phyloP scores from a whole-genome alignment of 2,329 filamentous ascomycete species.

The Phoma sp. region DNA sequence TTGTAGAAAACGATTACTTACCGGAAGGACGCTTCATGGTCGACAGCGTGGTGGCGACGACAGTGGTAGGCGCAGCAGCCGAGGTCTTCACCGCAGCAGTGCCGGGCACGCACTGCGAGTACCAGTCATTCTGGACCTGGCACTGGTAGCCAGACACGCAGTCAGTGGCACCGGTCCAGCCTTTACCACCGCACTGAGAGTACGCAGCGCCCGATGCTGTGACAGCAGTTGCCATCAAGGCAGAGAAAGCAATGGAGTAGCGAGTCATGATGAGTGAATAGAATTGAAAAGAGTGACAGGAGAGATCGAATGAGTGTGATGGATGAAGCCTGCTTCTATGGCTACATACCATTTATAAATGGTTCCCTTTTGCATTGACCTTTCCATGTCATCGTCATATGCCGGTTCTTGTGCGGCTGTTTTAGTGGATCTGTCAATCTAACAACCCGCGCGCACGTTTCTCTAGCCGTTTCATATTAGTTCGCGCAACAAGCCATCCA shows the following conservation, averaged over 20 bases:
- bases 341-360: too few relatives aligned
- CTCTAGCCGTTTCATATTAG: too few relatives aligned
- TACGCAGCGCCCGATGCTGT: slow-evolving; percentile 11
- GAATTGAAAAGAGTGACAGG: neutral
- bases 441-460: too few relatives aligned
- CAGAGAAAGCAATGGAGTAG: neutral
- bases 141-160: slow-evolving; percentile 48
- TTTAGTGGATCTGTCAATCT: too few relatives aligned
- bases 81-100: slow-evolving; percentile 1
- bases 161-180: slow-evolving; percentile 44
- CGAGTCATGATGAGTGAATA: neutral
- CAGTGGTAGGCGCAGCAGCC: neutral
- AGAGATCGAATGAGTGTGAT: too few relatives aligned
- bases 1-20: neutral
- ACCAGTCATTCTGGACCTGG: slow-evolving; percentile 47
- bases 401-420: too few relatives aligned
- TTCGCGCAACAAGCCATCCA: too few relatives aligned
- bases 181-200: slow-evolving; percentile 51
- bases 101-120: slow-evolving; percentile 48
- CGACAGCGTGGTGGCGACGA: neutral
- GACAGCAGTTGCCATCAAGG: slow-evolving; percentile 7
- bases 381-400: too few relatives aligned
- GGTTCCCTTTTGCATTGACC: too few relatives aligned
- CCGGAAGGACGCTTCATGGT: neutral
- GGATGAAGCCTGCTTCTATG: too few relatives aligned